Percentiles rank a stretch among this genome's conserved stretches.
These are phyloP conservation scores for Mycena haematopus DNA, from an alignment of 768 basidiomycete genomes.

Conservation along the genomic window DNA sequence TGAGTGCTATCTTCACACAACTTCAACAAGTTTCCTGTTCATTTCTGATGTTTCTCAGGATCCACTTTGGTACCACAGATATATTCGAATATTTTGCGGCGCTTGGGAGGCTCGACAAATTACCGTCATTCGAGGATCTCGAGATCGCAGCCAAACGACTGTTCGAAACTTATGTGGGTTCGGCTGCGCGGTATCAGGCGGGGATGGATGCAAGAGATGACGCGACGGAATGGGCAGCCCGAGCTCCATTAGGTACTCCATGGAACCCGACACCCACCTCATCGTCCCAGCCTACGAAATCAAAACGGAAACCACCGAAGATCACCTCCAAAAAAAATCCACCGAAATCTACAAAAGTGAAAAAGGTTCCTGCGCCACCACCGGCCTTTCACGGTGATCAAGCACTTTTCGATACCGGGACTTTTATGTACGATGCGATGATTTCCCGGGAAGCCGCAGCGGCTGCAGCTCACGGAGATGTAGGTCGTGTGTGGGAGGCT, in stretches of 20 bases:
- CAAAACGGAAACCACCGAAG: neutral
- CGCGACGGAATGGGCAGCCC: neutral
- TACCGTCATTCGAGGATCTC: conserved; percentile 4
- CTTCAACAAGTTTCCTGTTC: neutral
- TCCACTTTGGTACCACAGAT: neutral
- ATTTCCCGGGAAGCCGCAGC: neutral
- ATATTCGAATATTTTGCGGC: conserved; percentile 3
- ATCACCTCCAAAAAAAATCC: neutral
- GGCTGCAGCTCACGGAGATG: neutral
- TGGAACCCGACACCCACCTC: neutral
- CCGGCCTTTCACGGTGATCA: conserved; percentile 1
- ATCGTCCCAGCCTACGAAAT: neutral
- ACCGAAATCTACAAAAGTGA: too few species aligned
- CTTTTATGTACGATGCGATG: neutral
- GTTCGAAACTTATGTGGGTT: conserved; percentile 2
- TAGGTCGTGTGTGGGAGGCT: neutral
- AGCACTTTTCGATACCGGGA: neutral
- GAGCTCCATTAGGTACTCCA: conserved; percentile 1
- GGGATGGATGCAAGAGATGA: conserved; percentile 3
- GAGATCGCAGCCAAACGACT: neutral
- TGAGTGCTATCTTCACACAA: neutral
- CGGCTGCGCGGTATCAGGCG: neutral
- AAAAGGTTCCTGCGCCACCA: too few species aligned
- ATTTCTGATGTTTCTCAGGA: neutral
- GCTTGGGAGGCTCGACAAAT: neutral